phyloP scores from a whole-genome alignment of 805 yeast species.

The Kazachstania kunashirensis region DNA sequence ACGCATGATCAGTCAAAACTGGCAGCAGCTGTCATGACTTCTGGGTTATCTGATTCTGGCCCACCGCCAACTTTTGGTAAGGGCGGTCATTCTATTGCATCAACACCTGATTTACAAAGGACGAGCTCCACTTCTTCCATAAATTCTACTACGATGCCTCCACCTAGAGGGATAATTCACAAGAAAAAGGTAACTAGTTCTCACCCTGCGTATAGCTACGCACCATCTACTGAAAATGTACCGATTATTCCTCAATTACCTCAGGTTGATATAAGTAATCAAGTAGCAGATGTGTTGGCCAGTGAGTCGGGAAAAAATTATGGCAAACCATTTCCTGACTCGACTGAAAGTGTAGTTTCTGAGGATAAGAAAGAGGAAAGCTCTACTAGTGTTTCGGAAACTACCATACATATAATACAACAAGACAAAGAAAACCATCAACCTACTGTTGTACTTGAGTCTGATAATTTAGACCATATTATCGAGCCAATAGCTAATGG shows the following conservation, averaged over 20 bases:
- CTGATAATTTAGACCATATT: too few species aligned
- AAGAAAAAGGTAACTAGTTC: background rate
- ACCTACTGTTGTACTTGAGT: too few species aligned
- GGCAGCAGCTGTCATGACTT: background rate
- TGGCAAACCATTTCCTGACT: background rate
- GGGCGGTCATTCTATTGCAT: background rate
- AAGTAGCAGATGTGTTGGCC: too few species aligned
- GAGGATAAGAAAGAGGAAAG: too few species aligned
- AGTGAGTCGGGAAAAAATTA: too few species aligned
- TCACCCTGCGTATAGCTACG: background rate
- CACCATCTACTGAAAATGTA: background rate
- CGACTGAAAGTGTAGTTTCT: background rate
- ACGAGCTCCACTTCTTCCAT: conserved; percentile 8
- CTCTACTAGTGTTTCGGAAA: too few species aligned
- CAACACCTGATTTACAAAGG: conserved; percentile 12
- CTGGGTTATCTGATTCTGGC: background rate
- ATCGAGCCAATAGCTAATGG: too few species aligned
- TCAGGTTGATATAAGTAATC: too few species aligned
- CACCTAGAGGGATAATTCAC: conserved; percentile 8
- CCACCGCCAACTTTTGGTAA: conserved; percentile 2
- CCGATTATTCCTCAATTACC: too few species aligned
- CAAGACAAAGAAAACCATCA: too few species aligned
- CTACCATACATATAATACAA: too few species aligned
- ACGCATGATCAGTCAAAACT: conserved; percentile 1
- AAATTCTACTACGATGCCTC: conserved; percentile 17